Conservation (phyloP, 2,329 filamentous ascomycete genomes). For the Xylaria sp. region DNA sequence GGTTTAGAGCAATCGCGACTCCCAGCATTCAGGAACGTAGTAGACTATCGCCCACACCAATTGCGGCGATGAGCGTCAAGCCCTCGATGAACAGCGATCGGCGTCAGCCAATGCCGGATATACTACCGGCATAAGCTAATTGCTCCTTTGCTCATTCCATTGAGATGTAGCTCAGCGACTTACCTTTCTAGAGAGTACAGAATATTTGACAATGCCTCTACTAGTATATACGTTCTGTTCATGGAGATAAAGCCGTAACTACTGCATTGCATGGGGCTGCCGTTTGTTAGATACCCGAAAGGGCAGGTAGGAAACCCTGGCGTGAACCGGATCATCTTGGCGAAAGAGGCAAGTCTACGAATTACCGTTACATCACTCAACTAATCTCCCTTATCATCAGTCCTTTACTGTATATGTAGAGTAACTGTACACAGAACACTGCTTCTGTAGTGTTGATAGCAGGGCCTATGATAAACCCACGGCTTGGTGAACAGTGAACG, state of each 20-base stretch:
- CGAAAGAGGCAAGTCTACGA: conserved; percentile 33
- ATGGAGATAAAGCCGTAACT: background rate
- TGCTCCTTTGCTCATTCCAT: background rate
- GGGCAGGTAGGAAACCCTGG: conserved; percentile 26
- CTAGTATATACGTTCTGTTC: background rate
- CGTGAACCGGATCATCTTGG: conserved; percentile 25
- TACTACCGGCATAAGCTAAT: no score
- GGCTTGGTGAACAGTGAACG: background rate
- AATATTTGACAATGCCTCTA: background rate
- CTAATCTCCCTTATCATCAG: conserved; percentile 34
- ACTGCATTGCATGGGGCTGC: background rate
- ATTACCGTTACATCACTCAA: conserved; percentile 17
- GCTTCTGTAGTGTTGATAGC: background rate
- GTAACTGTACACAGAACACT: no score
- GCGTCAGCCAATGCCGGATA: no score
- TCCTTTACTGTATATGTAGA: background rate
- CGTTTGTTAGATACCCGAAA: conserved; percentile 10
- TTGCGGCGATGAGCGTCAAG: no score
- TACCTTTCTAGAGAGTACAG: background rate
- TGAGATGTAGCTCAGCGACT: background rate
- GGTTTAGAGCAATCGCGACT: no score
- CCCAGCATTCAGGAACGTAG: no score
- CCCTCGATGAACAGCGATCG: no score
- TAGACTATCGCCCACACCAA: no score
- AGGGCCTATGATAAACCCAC: background rate